Evolutionary conservation across 2,329 filamentous ascomycete genomes (phyloP), one percentile per base, ranked within the genome.

Genomic region (Penicillium expansum): DNA sequence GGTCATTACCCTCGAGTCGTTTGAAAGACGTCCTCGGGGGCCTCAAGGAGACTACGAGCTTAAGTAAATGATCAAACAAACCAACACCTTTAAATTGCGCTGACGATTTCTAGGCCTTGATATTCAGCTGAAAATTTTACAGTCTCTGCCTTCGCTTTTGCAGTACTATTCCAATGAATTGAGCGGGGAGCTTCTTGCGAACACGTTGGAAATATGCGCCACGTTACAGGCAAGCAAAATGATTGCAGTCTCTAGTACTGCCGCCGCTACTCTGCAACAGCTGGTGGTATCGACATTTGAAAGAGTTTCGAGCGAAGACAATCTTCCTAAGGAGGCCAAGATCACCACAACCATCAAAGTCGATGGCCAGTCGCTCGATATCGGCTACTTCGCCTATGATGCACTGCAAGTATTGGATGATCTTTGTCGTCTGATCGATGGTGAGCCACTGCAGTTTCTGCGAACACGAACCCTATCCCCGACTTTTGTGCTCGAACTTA

Each of bases 261-360:
- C 94, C 10, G 91, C 93, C 27, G 94, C 94, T n/a, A 97, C 94
- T 2, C 79, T 99, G 52, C 93, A 97, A 74, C 94, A 97, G 73
- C 83, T 99, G 14, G 87, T 97, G 8, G 91, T 94, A 32, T 89
- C 90, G 0, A 89, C 96, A 0, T 97, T 97, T 74, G 94, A 97
- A 71, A 94, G 95, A 72, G 91, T 97, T 2, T 84, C 87, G 0
- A 78, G 79, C 6, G 92, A 97, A 78, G 92, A 97, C 71, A 87
- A 65, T 54, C 60, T 65, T 20, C 57, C 61, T 4, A 82, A 87
- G 59, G 78, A 83, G 9, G 56, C 60, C 6, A 80, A 84, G 20
- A 78, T 82, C 3, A 83, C 85, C 35, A 87, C 86, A 16, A 87
- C 91, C 64, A 86, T 90, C 3, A 85, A 87, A 5, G 80, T 84